Percentiles rank a stretch among this genome's conserved stretches.
Evolutionary conservation across 176 grass and related monocot species (phyloP).

Genomic region (Oryza australiensis): DNA sequence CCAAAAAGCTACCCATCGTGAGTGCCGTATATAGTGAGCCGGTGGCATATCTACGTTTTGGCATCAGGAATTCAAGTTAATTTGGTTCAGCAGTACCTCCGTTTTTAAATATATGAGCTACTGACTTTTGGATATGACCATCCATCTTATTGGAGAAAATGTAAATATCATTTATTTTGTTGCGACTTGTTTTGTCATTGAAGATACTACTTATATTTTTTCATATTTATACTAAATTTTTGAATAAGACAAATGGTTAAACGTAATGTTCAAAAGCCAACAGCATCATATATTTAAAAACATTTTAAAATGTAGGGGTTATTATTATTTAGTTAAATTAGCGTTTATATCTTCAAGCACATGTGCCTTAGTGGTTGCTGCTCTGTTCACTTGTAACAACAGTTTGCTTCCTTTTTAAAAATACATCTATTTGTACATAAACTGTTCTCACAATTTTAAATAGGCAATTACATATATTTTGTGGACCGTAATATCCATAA

Average conservation of each 20-base stretch:
- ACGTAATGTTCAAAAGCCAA: too few relatives aligned
- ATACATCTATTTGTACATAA: background rate
- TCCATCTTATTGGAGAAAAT: too few relatives aligned
- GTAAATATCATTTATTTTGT: too few relatives aligned
- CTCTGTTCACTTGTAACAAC: background rate
- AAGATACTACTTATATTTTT: too few relatives aligned
- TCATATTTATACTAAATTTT: too few relatives aligned
- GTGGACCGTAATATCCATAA: background rate
- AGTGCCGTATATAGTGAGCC: background rate
- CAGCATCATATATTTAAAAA: too few relatives aligned
- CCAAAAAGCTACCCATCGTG: background rate
- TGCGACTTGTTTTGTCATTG: too few relatives aligned
- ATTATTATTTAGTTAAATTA: background rate
- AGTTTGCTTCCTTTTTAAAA: background rate
- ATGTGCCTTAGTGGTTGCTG: background rate
- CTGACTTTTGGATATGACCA: too few relatives aligned
- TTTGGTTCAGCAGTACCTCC: background rate
- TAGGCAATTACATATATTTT: background rate
- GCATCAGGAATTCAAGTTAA: background rate
- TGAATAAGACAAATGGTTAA: too few relatives aligned
- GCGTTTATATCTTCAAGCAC: background rate
- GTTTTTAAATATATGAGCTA: too few relatives aligned
- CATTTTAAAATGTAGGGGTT: too few relatives aligned
- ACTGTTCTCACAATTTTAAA: background rate
- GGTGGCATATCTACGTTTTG: background rate